These are phyloP conservation scores for Przewalskia tangutica DNA, from an alignment of 257 asterid species.

Conservation along the genomic window DNA sequence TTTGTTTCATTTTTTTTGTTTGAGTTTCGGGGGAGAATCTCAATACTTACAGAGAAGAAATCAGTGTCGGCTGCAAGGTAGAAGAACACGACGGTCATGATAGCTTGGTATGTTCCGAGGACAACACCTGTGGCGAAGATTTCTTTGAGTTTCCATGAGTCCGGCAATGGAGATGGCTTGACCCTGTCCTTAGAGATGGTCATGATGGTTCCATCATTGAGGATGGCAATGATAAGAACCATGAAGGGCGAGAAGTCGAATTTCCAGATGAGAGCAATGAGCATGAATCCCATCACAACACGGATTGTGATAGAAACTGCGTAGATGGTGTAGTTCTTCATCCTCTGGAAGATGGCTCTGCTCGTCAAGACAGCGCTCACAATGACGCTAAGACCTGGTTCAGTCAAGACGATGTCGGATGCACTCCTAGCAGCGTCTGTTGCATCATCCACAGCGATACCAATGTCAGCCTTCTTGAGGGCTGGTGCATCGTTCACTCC, in stretches of 20 bases:
- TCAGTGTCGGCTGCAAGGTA: conserved; percentile 64
- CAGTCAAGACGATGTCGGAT: conserved; percentile 77
- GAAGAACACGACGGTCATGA: conserved; percentile 74
- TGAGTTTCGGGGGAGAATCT: neutral
- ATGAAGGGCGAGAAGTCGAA: conserved; percentile 91
- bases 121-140: conserved; percentile 83
- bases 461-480: conserved; percentile 75
- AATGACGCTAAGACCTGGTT: conserved; percentile 85
- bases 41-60: conserved; percentile 42
- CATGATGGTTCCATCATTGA: conserved; percentile 93
- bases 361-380: conserved; percentile 82
- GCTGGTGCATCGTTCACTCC: conserved; percentile 96
- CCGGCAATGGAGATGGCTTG: conserved; percentile 86
- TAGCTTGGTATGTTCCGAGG: conserved; percentile 74
- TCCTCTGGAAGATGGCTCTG: conserved; percentile 87
- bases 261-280: conserved; percentile 79
- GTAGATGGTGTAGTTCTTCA: conserved; percentile 84
- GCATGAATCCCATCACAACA: conserved; percentile 84
- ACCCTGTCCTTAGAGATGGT: conserved; percentile 84
- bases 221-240: conserved; percentile 79
- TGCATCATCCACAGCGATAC: conserved; percentile 89
- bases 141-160: conserved; percentile 89
- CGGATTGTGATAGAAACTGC: conserved; percentile 89
- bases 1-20: neutral
- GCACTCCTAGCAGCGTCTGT: conserved; percentile 87